phyloP scores from a whole-genome alignment of 805 yeast genomes.

The Metschnikowia aberdeeniae region DNA sequence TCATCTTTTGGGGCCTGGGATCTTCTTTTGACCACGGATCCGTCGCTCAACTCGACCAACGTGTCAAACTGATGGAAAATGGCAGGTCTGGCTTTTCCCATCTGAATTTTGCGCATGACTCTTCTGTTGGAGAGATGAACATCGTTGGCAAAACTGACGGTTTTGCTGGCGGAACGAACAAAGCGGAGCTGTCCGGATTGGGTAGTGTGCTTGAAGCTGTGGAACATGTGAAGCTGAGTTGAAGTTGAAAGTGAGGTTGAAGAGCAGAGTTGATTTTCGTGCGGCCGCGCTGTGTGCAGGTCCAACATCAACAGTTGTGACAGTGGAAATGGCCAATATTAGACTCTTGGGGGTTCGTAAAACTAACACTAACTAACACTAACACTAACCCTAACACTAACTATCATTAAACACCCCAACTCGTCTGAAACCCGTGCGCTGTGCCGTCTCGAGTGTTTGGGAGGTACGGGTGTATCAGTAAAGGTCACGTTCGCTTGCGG shows the following conservation, averaged over 20 bases:
- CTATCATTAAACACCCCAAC: too few relatives aligned
- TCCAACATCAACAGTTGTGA: too few relatives aligned
- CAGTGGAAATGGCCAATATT: too few relatives aligned
- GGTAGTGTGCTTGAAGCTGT: slow-evolving; percentile 1
- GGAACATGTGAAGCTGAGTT: not conserved
- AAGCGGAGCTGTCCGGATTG: slow-evolving; percentile 8
- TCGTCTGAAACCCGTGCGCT: too few relatives aligned
- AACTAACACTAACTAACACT: too few relatives aligned
- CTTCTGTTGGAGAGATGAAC: slow-evolving; percentile 47
- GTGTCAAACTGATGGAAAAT: slow-evolving; percentile 88
- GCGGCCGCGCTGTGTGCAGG: not conserved
- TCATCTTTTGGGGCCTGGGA: slow-evolving; percentile 88
- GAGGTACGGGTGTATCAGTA: too few relatives aligned
- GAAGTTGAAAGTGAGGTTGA: not conserved
- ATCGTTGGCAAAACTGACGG: slow-evolving; percentile 30
- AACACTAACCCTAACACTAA: too few relatives aligned
- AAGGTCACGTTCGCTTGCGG: too few relatives aligned
- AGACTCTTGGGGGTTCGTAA: too few relatives aligned
- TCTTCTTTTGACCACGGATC: slow-evolving; percentile 79
- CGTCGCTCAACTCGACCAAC: slow-evolving; percentile 87
- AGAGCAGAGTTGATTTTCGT: not conserved
- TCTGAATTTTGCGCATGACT: slow-evolving; percentile 62
- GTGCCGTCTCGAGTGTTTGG: too few relatives aligned
- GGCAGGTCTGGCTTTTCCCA: slow-evolving; percentile 92
- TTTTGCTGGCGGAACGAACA: slow-evolving; percentile 10